Evolutionary conservation across 306 rosid species (phyloP), one percentile per base, ranked within the genome.

Genomic region (Alnus rubra): DNA sequence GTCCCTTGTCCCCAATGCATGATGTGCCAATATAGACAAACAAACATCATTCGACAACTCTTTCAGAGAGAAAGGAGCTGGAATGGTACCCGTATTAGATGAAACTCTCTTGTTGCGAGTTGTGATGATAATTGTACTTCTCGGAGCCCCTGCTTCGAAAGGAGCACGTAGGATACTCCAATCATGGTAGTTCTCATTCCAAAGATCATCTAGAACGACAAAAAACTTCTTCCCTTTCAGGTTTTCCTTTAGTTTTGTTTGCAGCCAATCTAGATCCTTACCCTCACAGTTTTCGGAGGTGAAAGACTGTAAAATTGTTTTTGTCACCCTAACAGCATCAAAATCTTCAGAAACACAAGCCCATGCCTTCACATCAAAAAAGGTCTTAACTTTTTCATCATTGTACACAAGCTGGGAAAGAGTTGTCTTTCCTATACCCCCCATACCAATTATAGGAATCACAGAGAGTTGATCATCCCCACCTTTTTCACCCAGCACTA

Each of bases 121-220:
- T 5, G 76, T 78, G 62, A 71, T 13, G 3, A 78, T 1, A 71
- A 78, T 48, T 12, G 48, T 58, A 45, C 62, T 30, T 31, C 76
- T 76, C 10, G 14, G 37, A 8, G 76, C 73, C 2, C 82, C 82
- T 44, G 56, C 59, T 31, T 55, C 23, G 14, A 78, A 78, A 2
- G 42, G 15, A 33, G 23, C 28, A 33, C 52, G 73, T 53, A 78
- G 16, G 10, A 0, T 71, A 11, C 12, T 48, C 82, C 82, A 78
- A 3, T 71, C n/a, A 7, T 48, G 48, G 8, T 59, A 35, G 42
- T 71, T 7, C 0, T 56, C 76, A 48, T 78, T 71, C 63, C 76
- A 55, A 14, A 63, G 18, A 63, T n/a, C n/a, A n/a, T n/a, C n/a
- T n/a, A n/a, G n/a, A n/a, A n/a, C n/a, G n/a, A n/a, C n/a, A n/a